Base-by-base conservation (phyloP, 768 basidiomycete species). In the Suillus clintonianus region DNA sequence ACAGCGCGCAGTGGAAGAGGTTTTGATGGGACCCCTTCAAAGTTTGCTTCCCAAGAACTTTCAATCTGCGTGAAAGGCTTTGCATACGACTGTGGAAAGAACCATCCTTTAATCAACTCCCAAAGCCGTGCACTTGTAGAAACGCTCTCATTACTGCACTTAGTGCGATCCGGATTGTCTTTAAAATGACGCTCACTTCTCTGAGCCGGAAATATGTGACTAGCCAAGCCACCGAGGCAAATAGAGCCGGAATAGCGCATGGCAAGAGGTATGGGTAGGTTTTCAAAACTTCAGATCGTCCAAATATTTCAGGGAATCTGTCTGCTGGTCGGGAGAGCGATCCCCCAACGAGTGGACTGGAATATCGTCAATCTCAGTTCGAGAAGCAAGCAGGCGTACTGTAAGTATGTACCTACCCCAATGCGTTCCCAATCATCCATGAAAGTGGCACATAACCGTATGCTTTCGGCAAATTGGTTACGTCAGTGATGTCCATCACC, bases 401-500 rank as follows among this genome's bases (percentile, higher is more conserved):
- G 14, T 48, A 24, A 24, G 32, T 27, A 4, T 19, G 17, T n/a
- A 47, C 76, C 50, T 45, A 78, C 79, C 77, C 78, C 2, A 79
- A 53, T 2, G 77, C 72, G 60, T 64, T 65, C 1, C 78, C 78
- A 14, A 76, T 14, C 5, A 71, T 71, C 78, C 72, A 80, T 14
- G 74, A 64, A 0, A 81, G 69, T 2, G 78, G 75, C 30, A 82
- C 58, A n/a, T 75, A 62, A 4, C 75, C 68, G 30, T 78, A 76
- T 0, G 72, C 83, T 32, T 77, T 72, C 7, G 82, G 79, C 54
- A 82, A 78, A 69, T 90, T 90, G 0, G 85, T 83, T 2, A 81
- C 73, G 68, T 89, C 88, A 0, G 88, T 89, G 34, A 90, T 72
- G 60, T 90, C 89, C 0, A 82, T 88, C 76, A 90, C 81, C 68